phyloP scores from a whole-genome alignment of 352 stramenopile genomes.

The Phytophthora sp. region DNA sequence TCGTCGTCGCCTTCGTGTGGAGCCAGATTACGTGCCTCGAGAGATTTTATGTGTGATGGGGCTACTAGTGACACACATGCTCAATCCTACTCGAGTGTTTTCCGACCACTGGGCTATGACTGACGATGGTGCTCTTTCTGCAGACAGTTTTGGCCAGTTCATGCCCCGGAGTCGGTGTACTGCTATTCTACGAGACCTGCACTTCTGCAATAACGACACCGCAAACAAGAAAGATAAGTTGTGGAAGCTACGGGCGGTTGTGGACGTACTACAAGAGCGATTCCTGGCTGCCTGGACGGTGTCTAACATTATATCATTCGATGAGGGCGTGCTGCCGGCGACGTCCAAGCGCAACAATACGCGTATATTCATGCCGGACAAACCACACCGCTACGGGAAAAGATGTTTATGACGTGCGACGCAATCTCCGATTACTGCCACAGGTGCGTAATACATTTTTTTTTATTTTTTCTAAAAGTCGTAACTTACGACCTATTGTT shows the following conservation, averaged over 20 bases:
- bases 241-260: constrained; percentile 24
- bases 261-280: constrained; percentile 5
- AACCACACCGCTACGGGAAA: constrained; percentile 22
- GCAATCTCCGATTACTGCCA: constrained; percentile 11
- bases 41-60: constrained; percentile 24
- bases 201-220: constrained; percentile 20
- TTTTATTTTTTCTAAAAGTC: neutral
- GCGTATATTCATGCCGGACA: constrained; percentile 35
- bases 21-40: neutral
- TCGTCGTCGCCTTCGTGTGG: neutral
- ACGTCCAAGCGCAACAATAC: constrained; percentile 34
- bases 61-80: constrained; percentile 24
- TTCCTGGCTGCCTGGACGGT: constrained; percentile 11
- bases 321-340: constrained; percentile 29
- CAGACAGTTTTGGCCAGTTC: constrained; percentile 18
- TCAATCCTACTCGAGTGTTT: constrained; percentile 24
- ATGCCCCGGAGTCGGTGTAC: constrained; percentile 28
- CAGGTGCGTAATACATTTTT: neutral
- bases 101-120: constrained; percentile 24
- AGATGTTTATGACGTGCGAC: constrained; percentile 25
- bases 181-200: constrained; percentile 22
- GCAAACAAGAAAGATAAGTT: constrained; percentile 7
- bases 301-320: constrained; percentile 27
- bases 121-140: constrained; percentile 6
- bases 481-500: neutral